Base-by-base conservation (phyloP, 2,329 filamentous ascomycete species). In the Aspergillus quadrilineatus region DNA sequence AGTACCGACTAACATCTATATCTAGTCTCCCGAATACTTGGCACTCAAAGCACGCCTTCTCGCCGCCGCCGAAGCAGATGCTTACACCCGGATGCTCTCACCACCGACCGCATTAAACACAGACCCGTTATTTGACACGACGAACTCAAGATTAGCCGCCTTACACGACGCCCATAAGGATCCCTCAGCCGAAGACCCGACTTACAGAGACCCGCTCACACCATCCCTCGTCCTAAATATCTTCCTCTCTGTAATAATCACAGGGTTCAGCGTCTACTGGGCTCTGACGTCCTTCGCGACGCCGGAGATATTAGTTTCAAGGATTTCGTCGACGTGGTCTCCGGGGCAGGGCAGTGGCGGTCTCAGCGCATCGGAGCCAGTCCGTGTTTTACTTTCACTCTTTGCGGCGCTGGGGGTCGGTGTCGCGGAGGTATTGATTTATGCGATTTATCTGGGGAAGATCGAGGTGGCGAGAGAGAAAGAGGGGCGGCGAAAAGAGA, bases 21-120 rank as follows among this genome's bases (percentile, higher is more conserved):
- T 28, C n/a, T 34, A 69, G 68, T 95, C 85, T 1, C 78, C 86
- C 6, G 89, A 96, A 75, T 97, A 93, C 77, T 89, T 90, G 72
- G 88, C 87, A 6, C 80, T 96, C 1, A 97, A 97, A 91, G 86
- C 86, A 26, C 86, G 88, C 14, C 85, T 99, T 17, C 90, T 91
- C 60, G 85, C 83, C 58, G 87, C 94, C 67, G 89, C 93, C 76
- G 92, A 97, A 78, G 83, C 86, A 63, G 85, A 88, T 59, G 82
- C 85, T 51, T 99, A 97, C 78, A 84, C 90, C 63, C 85, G 87
- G 68, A 91, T 97, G 86, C 76, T 88, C 50, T 86, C 87, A 60
- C 86, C 87, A 60, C 84, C 87, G 1, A 74, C 77, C 1, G 73
- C 80, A 1, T 72, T 77, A 1, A 69, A 78, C 59, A 82, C 15